Conservation (phyloP, 306 rosid species). For the Mimosa pudica region DNA sequence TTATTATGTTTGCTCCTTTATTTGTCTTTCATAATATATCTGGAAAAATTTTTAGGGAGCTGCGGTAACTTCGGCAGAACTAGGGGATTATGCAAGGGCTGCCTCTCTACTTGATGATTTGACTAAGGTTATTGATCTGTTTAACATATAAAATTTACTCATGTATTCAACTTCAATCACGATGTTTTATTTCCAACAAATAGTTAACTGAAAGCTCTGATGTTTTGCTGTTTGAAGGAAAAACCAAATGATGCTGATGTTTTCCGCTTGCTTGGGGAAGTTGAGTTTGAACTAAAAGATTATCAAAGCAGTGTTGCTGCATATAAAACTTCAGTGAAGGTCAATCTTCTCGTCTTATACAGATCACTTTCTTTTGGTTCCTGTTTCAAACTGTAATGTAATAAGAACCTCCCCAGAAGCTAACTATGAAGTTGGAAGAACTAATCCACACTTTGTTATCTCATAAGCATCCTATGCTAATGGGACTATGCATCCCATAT, state of each 20-base stretch:
- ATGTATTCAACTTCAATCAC: conserved; percentile 20
- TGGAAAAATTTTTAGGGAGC: conserved; percentile 71
- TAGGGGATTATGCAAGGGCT: conserved; percentile 75
- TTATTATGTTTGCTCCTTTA: conserved; percentile 40
- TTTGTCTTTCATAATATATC: conserved; percentile 35
- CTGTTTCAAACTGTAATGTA: conserved; percentile 11
- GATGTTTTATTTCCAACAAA: conserved; percentile 20
- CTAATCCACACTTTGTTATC: background rate
- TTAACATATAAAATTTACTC: background rate
- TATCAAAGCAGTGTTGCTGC: conserved; percentile 84
- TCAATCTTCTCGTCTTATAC: conserved; percentile 48
- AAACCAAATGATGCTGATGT: conserved; percentile 77
- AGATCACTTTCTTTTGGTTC: conserved; percentile 18
- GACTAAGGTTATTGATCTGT: conserved; percentile 56
- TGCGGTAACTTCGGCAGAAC: conserved; percentile 85
- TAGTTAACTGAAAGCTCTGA: conserved; percentile 6
- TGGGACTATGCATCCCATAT: background rate
- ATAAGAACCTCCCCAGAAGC: background rate
- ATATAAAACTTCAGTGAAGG: conserved; percentile 69
- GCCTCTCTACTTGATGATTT: conserved; percentile 84
- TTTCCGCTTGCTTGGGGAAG: conserved; percentile 93
- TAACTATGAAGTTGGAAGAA: background rate
- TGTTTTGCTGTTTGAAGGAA: conserved; percentile 50
- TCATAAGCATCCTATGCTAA: background rate
- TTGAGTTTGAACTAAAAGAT: conserved; percentile 75